A percentile compares a stretch with the other conserved stretches of the same genome.
Conservation (phyloP, 257 asterid genomes). For the Jasminum sambac region DNA sequence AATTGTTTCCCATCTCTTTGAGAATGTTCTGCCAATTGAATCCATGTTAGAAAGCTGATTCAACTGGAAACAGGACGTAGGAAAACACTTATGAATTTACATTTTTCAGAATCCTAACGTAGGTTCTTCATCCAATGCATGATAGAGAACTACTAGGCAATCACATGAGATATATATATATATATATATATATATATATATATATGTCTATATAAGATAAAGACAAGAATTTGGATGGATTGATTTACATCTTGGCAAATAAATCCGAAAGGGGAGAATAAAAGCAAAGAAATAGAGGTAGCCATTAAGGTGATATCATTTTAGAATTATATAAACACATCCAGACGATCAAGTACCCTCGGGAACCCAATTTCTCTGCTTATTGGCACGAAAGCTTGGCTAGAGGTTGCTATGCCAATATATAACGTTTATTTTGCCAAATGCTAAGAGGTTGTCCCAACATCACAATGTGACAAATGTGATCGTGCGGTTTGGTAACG, state of each 20-base stretch:
- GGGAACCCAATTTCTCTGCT: background rate
- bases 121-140: background rate
- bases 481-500: too few species aligned
- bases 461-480: too few species aligned
- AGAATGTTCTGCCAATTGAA: conserved; percentile 49
- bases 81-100: conserved; percentile 10
- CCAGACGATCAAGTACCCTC: background rate
- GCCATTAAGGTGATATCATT: background rate
- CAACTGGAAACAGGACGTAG: conserved; percentile 1
- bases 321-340: conserved; percentile 5
- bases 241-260: background rate
- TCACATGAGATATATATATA: background rate
- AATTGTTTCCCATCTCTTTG: conserved; percentile 42
- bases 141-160: background rate
- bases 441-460: background rate
- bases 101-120: background rate
- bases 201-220: background rate
- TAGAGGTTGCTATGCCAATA: conserved; percentile 11
- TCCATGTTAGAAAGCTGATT: conserved; percentile 23
- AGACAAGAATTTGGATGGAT: background rate
- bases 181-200: too few species aligned
- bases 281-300: background rate
- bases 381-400: background rate
- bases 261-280: background rate
- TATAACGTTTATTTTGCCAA: background rate